These are phyloP conservation scores for Claviceps citrina DNA, from an alignment of 2,329 filamentous ascomycete species.

Conservation along the genomic window DNA sequence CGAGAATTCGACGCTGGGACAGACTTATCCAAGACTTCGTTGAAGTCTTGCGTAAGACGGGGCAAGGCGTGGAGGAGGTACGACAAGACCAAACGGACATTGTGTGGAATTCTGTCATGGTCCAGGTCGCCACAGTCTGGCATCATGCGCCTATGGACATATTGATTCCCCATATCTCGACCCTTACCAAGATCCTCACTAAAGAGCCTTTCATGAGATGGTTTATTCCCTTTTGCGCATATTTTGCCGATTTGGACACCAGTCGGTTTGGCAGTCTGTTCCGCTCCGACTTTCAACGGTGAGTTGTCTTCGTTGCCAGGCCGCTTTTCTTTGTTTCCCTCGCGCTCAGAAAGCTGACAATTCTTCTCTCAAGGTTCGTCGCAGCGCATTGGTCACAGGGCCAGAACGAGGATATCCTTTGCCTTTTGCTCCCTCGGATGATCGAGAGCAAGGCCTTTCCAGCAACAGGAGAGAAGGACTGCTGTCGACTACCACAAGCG, in stretches of 20 bases:
- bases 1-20: slow-evolving; percentile 58
- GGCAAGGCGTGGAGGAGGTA: slow-evolving; percentile 22
- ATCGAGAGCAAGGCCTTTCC: slow-evolving; percentile 40
- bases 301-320: slow-evolving; percentile 11
- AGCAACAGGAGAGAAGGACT: slow-evolving; percentile 33
- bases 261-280: slow-evolving; percentile 68
- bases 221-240: slow-evolving; percentile 76
- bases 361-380: slow-evolving; percentile 49
- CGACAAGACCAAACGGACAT: slow-evolving; percentile 22
- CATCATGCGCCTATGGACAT: slow-evolving; percentile 66
- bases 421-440: slow-evolving; percentile 52
- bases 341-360: slow-evolving; percentile 9
- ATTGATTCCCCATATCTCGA: slow-evolving; percentile 52
- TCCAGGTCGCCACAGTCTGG: slow-evolving; percentile 50
- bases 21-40: slow-evolving; percentile 41
- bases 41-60: slow-evolving; percentile 33
- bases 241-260: slow-evolving; percentile 57
- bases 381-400: slow-evolving; percentile 54
- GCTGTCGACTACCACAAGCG: slow-evolving; percentile 42
- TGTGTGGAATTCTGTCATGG: slow-evolving; percentile 44
- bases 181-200: slow-evolving; percentile 49
- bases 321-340: neutral
- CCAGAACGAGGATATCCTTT: slow-evolving; percentile 51
- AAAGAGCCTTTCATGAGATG: slow-evolving; percentile 49
- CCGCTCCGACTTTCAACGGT: slow-evolving; percentile 67